These are phyloP conservation scores for Suhomyces yuchorum DNA, from an alignment of 1,139 yeast species.

Conservation along the genomic window DNA sequence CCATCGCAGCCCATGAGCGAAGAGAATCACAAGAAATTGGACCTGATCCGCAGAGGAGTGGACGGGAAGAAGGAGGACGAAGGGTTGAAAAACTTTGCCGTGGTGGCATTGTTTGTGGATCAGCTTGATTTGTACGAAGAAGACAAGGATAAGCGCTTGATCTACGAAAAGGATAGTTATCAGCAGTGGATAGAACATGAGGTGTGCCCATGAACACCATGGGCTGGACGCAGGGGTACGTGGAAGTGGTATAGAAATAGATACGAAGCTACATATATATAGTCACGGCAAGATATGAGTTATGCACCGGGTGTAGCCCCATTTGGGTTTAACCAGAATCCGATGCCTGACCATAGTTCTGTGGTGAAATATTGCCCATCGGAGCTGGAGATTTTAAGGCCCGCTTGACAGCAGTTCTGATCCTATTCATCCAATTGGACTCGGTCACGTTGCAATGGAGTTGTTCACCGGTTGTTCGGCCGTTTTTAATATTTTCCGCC, in stretches of 20 bases:
- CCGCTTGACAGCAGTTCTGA: no score
- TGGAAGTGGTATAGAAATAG: background rate
- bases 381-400: no score
- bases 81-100: slow-evolving; percentile 70
- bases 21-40: slow-evolving; percentile 59
- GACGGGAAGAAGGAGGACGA: slow-evolving; percentile 74
- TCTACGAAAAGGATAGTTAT: slow-evolving; percentile 53
- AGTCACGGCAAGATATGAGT: slow-evolving; percentile 1
- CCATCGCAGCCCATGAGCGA: slow-evolving; percentile 65
- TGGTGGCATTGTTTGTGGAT: slow-evolving; percentile 69
- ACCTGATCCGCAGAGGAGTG: slow-evolving; percentile 77
- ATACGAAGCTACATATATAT: slow-evolving; percentile 2
- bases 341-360: no score
- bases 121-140: slow-evolving; percentile 71
- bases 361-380: no score
- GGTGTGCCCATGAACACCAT: slow-evolving; percentile 60
- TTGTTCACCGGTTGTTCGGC: no score
- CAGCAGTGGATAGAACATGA: slow-evolving; percentile 78
- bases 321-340: background rate
- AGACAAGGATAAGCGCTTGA: slow-evolving; percentile 56
- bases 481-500: no score
- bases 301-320: background rate
- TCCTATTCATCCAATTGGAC: no score
- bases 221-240: background rate
- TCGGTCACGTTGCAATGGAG: no score